A percentile compares a stretch with the other conserved stretches of the same genome.
These are phyloP conservation scores for Anthracocystis walkeri DNA, from an alignment of 1,284 basidiomycete species.

Conservation along the genomic window DNA sequence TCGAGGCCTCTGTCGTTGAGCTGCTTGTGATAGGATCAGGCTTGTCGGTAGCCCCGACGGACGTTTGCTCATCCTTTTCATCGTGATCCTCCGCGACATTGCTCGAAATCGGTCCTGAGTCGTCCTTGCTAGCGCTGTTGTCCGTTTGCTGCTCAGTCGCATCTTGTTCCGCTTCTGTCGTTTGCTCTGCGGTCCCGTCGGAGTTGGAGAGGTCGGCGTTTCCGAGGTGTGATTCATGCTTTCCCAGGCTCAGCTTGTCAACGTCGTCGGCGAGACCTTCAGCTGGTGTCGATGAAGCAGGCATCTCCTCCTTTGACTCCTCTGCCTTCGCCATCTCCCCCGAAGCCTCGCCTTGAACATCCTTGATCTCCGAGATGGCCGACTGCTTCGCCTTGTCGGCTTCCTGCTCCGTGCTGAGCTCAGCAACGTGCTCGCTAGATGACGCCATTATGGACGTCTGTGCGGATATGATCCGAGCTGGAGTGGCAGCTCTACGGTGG, in stretches of 20 bases:
- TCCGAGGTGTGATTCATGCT: background rate
- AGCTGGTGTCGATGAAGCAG: background rate
- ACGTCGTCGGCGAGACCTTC: conserved; percentile 10
- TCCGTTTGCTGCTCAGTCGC: background rate
- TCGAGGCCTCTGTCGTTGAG: conserved; percentile 10
- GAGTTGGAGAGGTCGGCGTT: background rate
- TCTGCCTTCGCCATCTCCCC: background rate
- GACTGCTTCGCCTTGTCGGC: conserved; percentile 9
- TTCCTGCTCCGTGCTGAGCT: background rate
- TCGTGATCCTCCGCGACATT: background rate
- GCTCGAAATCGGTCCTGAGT: background rate
- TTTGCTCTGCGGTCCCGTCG: background rate
- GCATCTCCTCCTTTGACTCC: background rate
- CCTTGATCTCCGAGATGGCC: background rate
- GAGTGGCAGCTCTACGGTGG: background rate
- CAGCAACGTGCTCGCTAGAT: conserved; percentile 3
- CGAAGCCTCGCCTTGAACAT: background rate
- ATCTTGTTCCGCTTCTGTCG: background rate
- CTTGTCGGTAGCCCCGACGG: background rate
- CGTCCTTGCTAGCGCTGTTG: background rate
- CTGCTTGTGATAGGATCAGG: conserved; percentile 1
- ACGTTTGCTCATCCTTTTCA: background rate
- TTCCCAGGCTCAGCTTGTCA: conserved; percentile 16
- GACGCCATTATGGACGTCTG: conserved; percentile 16
- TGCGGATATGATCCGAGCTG: background rate